Evolutionary conservation across 2,329 filamentous ascomycete species (phyloP).

Genomic region (Emergomyces orientalis): DNA sequence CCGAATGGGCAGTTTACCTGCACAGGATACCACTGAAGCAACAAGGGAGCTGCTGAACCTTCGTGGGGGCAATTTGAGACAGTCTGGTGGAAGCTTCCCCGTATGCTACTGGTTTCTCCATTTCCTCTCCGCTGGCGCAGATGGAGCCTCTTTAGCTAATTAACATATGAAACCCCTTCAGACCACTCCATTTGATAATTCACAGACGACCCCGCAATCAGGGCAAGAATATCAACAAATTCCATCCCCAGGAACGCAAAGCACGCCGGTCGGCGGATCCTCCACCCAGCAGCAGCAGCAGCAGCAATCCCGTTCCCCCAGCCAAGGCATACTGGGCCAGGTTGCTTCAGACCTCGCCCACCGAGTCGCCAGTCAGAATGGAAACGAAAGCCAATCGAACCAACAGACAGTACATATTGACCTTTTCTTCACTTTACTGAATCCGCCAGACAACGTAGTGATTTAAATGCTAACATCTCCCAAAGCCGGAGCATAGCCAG

Average conservation of each 20-base stretch:
- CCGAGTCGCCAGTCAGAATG: conserved; percentile 7
- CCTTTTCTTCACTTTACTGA: not conserved
- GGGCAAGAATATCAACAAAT: conserved; percentile 4
- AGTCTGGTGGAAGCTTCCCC: conserved; percentile 10
- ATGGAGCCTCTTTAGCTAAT: not conserved
- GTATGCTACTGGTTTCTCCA: conserved; percentile 8
- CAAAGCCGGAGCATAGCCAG: not conserved
- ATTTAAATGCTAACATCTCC: not conserved
- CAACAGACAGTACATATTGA: not conserved
- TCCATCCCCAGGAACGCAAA: conserved; percentile 5
- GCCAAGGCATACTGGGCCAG: conserved; percentile 13
- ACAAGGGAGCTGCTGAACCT: conserved; percentile 15
- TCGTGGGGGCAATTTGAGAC: conserved; percentile 12
- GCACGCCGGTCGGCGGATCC: not conserved
- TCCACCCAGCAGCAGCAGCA: not conserved
- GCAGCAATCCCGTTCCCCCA: conserved; percentile 11
- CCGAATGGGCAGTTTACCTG: conserved; percentile 9
- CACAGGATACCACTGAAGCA: conserved; percentile 14
- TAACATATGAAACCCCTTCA: not conserved
- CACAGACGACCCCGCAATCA: conserved; percentile 8
- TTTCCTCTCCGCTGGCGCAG: not conserved
- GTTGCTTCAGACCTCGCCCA: conserved; percentile 14
- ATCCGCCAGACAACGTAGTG: not conserved
- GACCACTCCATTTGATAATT: conserved; percentile 9
- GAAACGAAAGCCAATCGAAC: conserved; percentile 8